A percentile compares a stretch with the other conserved stretches of the same genome.
Conservation (phyloP, 257 asterid species). For the Fraxinus excelsior region DNA sequence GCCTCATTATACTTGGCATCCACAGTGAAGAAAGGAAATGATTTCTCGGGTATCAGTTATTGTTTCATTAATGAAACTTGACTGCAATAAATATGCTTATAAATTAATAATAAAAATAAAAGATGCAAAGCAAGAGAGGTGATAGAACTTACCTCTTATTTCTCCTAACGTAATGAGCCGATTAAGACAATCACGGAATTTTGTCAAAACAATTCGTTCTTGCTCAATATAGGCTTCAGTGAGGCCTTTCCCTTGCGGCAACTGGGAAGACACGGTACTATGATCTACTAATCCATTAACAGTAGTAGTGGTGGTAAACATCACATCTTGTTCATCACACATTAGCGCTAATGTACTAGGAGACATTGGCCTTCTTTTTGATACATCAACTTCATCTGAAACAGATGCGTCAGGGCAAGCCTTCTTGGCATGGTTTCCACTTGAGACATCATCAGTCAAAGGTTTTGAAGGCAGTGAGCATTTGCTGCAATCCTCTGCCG, state of each 20-base stretch:
- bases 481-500: slow-evolving; percentile 49
- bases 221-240: slow-evolving; percentile 71
- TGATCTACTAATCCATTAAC: slow-evolving; percentile 47
- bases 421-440: slow-evolving; percentile 48
- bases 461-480: slow-evolving; percentile 43
- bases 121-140: slow-evolving; percentile 19
- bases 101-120: neutral
- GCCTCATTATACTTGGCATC: neutral
- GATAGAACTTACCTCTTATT: slow-evolving; percentile 64
- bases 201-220: slow-evolving; percentile 80
- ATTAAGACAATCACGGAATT: slow-evolving; percentile 90
- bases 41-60: neutral
- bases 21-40: neutral
- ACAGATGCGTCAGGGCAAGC: slow-evolving; percentile 44
- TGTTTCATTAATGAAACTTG: neutral
- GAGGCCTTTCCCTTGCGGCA: slow-evolving; percentile 54
- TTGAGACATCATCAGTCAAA: slow-evolving; percentile 32
- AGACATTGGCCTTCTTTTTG: slow-evolving; percentile 82
- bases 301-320: slow-evolving; percentile 61
- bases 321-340: slow-evolving; percentile 86
- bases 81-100: neutral
- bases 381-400: slow-evolving; percentile 61
- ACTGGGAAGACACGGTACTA: slow-evolving; percentile 47
- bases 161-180: slow-evolving; percentile 85
- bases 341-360: slow-evolving; percentile 94